Percentiles rank a stretch among this genome's conserved stretches.
phyloP scores from a whole-genome alignment of 78 protist genomes.

The Protostelium mycophagum region DNA sequence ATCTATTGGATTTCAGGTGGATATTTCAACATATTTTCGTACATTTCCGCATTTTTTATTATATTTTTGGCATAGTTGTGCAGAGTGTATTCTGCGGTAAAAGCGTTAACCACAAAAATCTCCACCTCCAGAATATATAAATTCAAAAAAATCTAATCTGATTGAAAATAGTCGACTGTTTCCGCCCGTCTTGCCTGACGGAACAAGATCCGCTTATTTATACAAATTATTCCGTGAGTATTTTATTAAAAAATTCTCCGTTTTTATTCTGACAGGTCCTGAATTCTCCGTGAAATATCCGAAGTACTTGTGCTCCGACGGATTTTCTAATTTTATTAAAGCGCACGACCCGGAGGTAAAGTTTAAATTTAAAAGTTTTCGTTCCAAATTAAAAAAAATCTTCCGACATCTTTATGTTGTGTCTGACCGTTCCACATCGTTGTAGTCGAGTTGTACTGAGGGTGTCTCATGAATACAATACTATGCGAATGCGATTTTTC shows the following conservation, averaged over 20 bases:
- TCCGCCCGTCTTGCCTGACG: background rate
- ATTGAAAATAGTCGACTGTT: background rate
- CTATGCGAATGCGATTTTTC: no score
- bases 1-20: slow-evolving; percentile 58
- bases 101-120: no score
- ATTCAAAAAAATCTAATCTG: no score
- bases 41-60: background rate
- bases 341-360: background rate
- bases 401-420: no score
- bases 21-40: slow-evolving; percentile 23
- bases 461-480: no score
- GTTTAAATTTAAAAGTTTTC: background rate
- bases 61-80: no score
- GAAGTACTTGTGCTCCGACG: background rate
- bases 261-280: background rate
- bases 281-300: background rate
- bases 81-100: no score
- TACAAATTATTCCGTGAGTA: background rate
- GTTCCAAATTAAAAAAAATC: background rate
- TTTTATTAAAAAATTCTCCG: background rate
- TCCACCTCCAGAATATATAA: no score
- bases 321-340: background rate
- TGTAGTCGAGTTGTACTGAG: no score
- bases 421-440: no score
- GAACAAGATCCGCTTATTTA: background rate